These are phyloP conservation scores for Plenodomus lindquistii DNA, from an alignment of 2,329 filamentous ascomycete genomes.

Conservation along the genomic window DNA sequence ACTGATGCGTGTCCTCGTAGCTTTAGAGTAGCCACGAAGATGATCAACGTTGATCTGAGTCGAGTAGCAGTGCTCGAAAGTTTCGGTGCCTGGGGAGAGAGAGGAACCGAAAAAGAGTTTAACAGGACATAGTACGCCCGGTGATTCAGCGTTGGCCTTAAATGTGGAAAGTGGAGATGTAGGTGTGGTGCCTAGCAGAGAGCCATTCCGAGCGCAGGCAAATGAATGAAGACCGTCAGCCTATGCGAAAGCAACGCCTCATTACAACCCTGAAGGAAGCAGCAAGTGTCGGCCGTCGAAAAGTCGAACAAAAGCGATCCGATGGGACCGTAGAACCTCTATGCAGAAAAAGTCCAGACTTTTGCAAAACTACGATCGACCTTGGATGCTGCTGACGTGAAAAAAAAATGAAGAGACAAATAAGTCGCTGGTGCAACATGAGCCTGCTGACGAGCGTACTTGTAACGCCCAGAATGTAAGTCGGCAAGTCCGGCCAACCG, in stretches of 20 bases:
- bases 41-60: constrained; percentile 39
- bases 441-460: constrained; percentile 13
- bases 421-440: constrained; percentile 2
- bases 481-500: constrained; percentile 33
- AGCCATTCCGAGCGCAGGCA: neutral
- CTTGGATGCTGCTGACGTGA: constrained; percentile 12
- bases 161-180: constrained; percentile 5
- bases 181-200: neutral
- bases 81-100: constrained; percentile 26
- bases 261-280: constrained; percentile 3
- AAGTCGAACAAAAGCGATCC: constrained; percentile 11
- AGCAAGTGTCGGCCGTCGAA: constrained; percentile 11
- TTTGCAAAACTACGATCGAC: constrained; percentile 21
- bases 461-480: constrained; percentile 15
- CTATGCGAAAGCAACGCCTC: constrained; percentile 4
- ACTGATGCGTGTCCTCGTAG: constrained; percentile 32
- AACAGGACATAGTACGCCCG: constrained; percentile 6
- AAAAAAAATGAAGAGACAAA: constrained; percentile 6
- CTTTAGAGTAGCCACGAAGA: constrained; percentile 16
- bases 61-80: constrained; percentile 24
- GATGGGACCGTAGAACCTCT: constrained; percentile 17
- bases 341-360: constrained; percentile 23
- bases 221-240: neutral
- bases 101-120: constrained; percentile 19
- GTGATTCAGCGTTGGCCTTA: constrained; percentile 4